These are phyloP conservation scores for Paraconiothyrium brasiliense DNA, from an alignment of 2,329 filamentous ascomycete genomes.

Conservation along the genomic window DNA sequence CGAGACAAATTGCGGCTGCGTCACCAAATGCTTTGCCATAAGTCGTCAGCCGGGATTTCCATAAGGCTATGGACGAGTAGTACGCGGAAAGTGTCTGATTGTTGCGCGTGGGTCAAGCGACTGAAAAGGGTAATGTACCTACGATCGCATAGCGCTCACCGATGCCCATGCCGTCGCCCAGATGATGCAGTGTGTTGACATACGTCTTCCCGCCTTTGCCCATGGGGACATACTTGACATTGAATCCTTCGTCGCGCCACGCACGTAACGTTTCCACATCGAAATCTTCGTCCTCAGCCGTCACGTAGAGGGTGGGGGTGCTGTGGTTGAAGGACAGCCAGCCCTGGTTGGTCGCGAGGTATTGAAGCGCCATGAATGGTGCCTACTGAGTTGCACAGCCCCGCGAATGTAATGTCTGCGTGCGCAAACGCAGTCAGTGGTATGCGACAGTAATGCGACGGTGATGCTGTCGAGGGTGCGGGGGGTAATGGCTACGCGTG, in stretches of 20 bases:
- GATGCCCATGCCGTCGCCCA: slow-evolving; percentile 64
- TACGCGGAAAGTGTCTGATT: slow-evolving; percentile 8
- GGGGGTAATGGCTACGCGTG: not conserved
- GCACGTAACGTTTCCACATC: slow-evolving; percentile 62
- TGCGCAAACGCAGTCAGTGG: not conserved
- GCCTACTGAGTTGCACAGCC: slow-evolving; percentile 8
- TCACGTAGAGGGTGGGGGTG: slow-evolving; percentile 59
- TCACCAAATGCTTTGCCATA: slow-evolving; percentile 65
- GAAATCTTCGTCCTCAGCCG: slow-evolving; percentile 64
- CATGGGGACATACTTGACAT: slow-evolving; percentile 65
- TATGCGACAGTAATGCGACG: not conserved
- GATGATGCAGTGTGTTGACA: slow-evolving; percentile 57
- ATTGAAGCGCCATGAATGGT: slow-evolving; percentile 44
- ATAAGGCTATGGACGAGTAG: slow-evolving; percentile 3
- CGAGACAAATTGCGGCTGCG: slow-evolving; percentile 67
- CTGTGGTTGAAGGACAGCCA: slow-evolving; percentile 53
- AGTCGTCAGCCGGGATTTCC: slow-evolving; percentile 18
- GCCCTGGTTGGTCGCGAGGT: slow-evolving; percentile 48
- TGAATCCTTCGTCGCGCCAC: slow-evolving; percentile 70
- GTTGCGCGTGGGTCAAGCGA: not conserved
- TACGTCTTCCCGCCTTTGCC: slow-evolving; percentile 60
- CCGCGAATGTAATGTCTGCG: not conserved
- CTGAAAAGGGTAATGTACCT: slow-evolving; percentile 55
- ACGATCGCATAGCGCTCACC: slow-evolving; percentile 71
- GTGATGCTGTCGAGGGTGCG: not conserved